phyloP scores from a whole-genome alignment of 495 filamentous ascomycete species.

The Letharia lupina region DNA sequence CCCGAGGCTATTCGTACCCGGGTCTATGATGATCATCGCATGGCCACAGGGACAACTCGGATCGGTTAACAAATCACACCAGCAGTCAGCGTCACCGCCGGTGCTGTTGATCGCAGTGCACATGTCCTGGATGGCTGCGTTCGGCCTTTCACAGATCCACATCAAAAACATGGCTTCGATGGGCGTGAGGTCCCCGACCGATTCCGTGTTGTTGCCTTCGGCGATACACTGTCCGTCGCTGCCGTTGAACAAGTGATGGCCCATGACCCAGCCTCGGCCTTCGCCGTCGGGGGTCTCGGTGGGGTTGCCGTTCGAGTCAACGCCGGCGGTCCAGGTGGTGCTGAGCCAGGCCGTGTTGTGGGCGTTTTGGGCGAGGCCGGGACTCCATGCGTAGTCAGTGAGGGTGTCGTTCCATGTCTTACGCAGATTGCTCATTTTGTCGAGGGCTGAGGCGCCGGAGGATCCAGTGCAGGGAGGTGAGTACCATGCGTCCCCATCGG shows the following conservation, averaged over 20 bases:
- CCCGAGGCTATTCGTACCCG: background rate
- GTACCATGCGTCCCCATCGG: background rate
- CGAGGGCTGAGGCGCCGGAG: background rate
- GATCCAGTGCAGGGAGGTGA: background rate
- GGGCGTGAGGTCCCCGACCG: background rate
- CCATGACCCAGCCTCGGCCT: background rate
- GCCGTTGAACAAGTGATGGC: slow-evolving; percentile 1
- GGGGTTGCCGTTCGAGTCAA: background rate
- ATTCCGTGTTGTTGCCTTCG: background rate
- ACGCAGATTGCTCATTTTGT: background rate
- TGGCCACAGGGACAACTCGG: background rate
- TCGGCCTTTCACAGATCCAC: slow-evolving; percentile 3
- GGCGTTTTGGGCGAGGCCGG: slow-evolving; percentile 2
- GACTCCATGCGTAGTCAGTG: background rate
- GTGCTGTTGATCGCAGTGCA: background rate
- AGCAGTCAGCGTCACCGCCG: background rate
- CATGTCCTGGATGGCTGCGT: background rate
- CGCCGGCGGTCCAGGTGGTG: background rate
- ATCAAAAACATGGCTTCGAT: background rate
- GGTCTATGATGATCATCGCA: background rate
- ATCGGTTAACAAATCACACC: background rate
- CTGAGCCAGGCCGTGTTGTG: background rate
- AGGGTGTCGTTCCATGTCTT: background rate
- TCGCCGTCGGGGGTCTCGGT: background rate
- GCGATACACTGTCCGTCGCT: slow-evolving; percentile 1